Evolutionary conservation across 805 yeast species (phyloP).

Genomic region (Zygotorulaspora chibaensis): DNA sequence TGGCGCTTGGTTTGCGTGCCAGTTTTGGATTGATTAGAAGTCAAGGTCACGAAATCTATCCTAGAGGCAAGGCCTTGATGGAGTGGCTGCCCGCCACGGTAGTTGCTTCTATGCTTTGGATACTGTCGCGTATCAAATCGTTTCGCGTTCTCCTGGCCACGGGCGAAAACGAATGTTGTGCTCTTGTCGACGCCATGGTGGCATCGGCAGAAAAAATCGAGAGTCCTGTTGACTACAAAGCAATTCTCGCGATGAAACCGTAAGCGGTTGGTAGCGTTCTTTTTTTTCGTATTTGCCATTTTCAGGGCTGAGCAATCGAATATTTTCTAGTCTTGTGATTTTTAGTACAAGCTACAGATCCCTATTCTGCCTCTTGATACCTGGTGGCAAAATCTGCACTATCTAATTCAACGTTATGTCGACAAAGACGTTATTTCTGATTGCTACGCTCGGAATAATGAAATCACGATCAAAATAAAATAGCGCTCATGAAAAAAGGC

Average conservation of each 20-base stretch:
- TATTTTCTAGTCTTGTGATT: too few relatives aligned
- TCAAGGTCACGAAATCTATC: not conserved
- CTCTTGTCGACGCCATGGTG: not conserved
- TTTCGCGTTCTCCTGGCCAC: constrained; percentile 1
- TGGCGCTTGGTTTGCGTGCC: constrained; percentile 1
- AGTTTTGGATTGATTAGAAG: not conserved
- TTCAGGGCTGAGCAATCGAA: too few relatives aligned
- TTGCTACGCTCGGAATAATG: too few relatives aligned
- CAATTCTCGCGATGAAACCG: not conserved
- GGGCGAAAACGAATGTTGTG: constrained; percentile 1
- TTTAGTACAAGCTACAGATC: too few relatives aligned
- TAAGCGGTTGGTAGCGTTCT: too few relatives aligned
- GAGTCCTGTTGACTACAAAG: not conserved
- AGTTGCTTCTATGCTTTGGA: not conserved
- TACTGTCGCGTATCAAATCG: not conserved
- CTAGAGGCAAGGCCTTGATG: not conserved
- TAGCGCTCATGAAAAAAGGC: too few relatives aligned
- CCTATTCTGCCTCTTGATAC: too few relatives aligned
- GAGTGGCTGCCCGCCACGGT: not conserved
- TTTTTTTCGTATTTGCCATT: too few relatives aligned
- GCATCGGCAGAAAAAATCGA: not conserved
- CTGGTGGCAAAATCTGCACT: too few relatives aligned
- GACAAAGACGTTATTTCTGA: too few relatives aligned
- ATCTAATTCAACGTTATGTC: too few relatives aligned
- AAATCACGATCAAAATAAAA: too few relatives aligned